Conservation (phyloP, 2,329 filamentous ascomycete genomes). For the Sporothrix pseudoabietina region DNA sequence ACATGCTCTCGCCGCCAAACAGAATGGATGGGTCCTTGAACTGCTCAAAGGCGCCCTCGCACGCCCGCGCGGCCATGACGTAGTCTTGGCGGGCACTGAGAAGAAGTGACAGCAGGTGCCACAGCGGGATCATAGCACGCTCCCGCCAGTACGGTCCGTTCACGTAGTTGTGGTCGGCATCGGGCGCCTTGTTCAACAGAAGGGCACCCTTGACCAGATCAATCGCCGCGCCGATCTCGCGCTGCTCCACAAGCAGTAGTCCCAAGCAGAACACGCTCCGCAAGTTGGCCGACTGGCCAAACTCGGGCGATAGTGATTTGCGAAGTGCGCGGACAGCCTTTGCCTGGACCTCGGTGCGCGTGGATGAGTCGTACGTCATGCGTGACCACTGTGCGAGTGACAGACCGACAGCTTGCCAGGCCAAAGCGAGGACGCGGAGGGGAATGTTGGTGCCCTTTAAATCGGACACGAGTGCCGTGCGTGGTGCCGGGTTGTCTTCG, state of each 20-base stretch:
- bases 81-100: constrained; percentile 87
- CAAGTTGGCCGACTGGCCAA: constrained; percentile 67
- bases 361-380: constrained; percentile 73
- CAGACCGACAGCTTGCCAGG: constrained; percentile 84
- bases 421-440: constrained; percentile 64
- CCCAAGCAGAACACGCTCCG: constrained; percentile 79
- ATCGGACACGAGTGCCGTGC: constrained; percentile 36
- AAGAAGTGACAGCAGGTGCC: constrained; percentile 87
- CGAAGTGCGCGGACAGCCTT: constrained; percentile 77
- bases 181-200: constrained; percentile 57
- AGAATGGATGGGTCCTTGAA: constrained; percentile 72
- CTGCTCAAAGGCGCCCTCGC: constrained; percentile 88
- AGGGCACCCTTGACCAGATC: constrained; percentile 79
- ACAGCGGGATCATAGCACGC: constrained; percentile 71
- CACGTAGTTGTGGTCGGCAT: constrained; percentile 48
- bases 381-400: constrained; percentile 86
- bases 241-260: constrained; percentile 82
- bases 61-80: constrained; percentile 75
- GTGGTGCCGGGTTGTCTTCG: constrained; percentile 6
- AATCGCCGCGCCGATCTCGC: constrained; percentile 78
- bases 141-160: constrained; percentile 63
- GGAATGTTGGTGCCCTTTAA: constrained; percentile 47
- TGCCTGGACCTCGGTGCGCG: constrained; percentile 71
- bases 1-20: constrained; percentile 65
- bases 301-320: constrained; percentile 68